phyloP scores from a whole-genome alignment of 78 protist species.

The Chrysochromulina parva region DNA sequence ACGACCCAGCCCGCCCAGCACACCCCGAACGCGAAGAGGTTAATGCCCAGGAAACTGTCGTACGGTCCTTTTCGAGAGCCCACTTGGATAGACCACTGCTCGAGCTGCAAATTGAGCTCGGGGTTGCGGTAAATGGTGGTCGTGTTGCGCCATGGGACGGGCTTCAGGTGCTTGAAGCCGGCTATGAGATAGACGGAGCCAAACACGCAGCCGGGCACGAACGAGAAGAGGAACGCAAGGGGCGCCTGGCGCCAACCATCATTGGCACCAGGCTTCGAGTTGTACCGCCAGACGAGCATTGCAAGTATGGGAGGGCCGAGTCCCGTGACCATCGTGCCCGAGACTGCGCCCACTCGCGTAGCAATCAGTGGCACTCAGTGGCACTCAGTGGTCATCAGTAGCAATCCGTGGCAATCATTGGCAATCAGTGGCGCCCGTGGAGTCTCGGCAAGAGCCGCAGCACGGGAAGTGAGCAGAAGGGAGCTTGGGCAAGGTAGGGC shows the following conservation, averaged over 20 bases:
- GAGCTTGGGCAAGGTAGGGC: no score
- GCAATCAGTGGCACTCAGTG: no score
- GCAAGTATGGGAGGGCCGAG: background rate
- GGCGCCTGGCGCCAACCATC: background rate
- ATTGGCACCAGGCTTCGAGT: background rate
- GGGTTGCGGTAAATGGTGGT: background rate
- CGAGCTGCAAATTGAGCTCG: background rate
- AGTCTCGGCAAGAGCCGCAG: no score
- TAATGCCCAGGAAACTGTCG: background rate
- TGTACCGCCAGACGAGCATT: background rate
- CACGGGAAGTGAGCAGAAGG: no score
- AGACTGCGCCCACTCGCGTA: background rate
- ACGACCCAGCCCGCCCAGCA: background rate
- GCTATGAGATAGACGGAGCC: background rate
- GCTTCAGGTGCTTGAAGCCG: background rate
- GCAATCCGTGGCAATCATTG: no score
- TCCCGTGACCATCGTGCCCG: slow-evolving; percentile 26
- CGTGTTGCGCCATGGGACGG: background rate
- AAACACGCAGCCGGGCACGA: background rate
- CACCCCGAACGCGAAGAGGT: background rate
- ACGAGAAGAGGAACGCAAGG: background rate
- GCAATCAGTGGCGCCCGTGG: no score
- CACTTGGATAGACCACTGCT: background rate
- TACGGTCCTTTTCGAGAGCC: background rate
- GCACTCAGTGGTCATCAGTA: no score